Evolutionary conservation across 2,329 filamentous ascomycete genomes (phyloP).

Genomic region (Thelonectria discophora): DNA sequence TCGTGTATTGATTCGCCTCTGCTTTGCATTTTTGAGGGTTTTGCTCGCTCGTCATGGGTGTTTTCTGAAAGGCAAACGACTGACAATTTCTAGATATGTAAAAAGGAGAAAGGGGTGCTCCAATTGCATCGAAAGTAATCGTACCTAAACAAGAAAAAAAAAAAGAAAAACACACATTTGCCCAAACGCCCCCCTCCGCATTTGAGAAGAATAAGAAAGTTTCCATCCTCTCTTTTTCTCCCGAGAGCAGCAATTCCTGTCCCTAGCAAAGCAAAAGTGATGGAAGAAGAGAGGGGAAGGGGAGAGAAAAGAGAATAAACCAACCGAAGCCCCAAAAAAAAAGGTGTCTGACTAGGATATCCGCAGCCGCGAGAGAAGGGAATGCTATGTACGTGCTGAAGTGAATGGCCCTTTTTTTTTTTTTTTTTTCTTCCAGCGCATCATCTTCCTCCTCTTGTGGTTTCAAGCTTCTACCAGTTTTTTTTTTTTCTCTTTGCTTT

Average conservation of each 20-base stretch:
- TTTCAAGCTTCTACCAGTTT: background rate
- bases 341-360: constrained; percentile 5
- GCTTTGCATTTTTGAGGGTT: background rate
- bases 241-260: background rate
- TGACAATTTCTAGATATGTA: background rate
- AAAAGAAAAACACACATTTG: constrained; percentile 1
- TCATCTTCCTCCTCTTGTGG: background rate
- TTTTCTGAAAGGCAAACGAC: background rate
- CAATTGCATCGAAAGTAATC: background rate
- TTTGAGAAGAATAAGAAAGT: background rate
- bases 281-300: too few relatives aligned
- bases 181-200: constrained; percentile 13
- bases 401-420: background rate
- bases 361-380: background rate
- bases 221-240: background rate
- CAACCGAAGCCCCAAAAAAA: constrained; percentile 7
- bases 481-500: too few relatives aligned
- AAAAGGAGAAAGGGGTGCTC: background rate
- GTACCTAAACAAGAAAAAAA: constrained; percentile 6
- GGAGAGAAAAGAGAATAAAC: background rate
- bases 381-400: constrained; percentile 14
- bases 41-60: background rate
- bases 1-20: background rate
- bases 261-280: constrained; percentile 1
- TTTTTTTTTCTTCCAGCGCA: background rate